Evolutionary conservation across 202 grass and related monocot genomes (phyloP), one percentile per base, ranked within the genome.

Genomic region (Eragrostis tef): DNA sequence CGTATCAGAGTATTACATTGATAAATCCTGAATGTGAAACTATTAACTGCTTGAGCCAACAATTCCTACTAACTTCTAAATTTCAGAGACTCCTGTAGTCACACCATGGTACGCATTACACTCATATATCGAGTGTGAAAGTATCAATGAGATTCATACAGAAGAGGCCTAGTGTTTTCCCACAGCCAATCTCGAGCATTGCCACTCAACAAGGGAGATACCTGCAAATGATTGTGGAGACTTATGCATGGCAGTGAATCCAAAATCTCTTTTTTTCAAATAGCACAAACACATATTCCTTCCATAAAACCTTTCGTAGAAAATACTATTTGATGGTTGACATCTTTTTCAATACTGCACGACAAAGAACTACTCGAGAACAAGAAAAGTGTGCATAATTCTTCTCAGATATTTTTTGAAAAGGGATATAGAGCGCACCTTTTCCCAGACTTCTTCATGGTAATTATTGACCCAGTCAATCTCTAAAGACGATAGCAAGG

Each of bases 391-490:
- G 39, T 22, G 21, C 31, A 71, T 21, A 75, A 29, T 64, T 29
- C 2, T 44, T 60, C 20, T 57, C 15, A 1, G 31, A 60, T 43
- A 2, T 31, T 31, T 12, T 25, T 79, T 21, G 2, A 42, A 39
- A 62, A 71, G 54, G 29, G 52, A 78, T 44, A 71, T 74, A 80
- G 6, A 69, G 67, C 86, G 80, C 63, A 98, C 95, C 92, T 94
- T 98, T 83, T 94, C 76, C 95, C 90, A 93, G 58, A 98, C 90
- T 83, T 90, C 50, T 24, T 72, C 74, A 51, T 98, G 92, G 83
- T 98, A 94, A 20, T 90, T 70, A 62, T 98, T 94, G 15, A 98
- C 49, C 92, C 95, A 98, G 65, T 85, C 89, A 34, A 94, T 91
- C 83, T 98, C 92, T 70, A 15, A 80, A 59, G 64, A 65, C 73